These are phyloP conservation scores for Tetracentron sinense DNA, from an alignment of 164 flowering plant genomes.

Conservation along the genomic window DNA sequence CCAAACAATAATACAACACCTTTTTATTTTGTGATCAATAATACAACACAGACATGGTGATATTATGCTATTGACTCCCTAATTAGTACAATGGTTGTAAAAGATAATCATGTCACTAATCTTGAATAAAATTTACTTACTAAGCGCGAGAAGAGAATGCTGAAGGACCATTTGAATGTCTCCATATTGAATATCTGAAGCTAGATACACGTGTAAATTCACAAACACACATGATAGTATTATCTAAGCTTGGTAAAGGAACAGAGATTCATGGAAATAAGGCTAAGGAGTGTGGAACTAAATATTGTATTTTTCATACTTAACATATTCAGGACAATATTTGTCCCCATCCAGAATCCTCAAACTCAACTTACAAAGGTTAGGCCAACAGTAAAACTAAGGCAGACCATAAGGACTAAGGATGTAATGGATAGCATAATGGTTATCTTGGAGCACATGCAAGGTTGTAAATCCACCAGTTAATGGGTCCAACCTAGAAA, in stretches of 20 bases:
- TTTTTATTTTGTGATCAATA: too few species aligned
- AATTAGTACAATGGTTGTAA: not conserved
- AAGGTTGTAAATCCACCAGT: not conserved
- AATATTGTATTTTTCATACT: not conserved
- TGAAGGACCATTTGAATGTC: slow-evolving; percentile 95
- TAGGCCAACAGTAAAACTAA: too few species aligned
- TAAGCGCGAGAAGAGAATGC: slow-evolving; percentile 95
- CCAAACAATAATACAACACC: too few species aligned
- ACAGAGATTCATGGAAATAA: not conserved
- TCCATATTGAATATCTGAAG: slow-evolving; percentile 84
- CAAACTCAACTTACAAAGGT: not conserved
- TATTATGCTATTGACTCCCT: not conserved
- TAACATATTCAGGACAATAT: not conserved
- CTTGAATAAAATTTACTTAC: slow-evolving; percentile 44
- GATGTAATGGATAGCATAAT: not conserved
- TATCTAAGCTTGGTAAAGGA: not conserved
- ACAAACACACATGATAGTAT: not conserved
- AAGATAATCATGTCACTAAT: not conserved
- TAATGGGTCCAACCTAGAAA: not conserved
- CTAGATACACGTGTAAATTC: slow-evolving; percentile 1
- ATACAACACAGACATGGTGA: not conserved
- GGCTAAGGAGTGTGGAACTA: not conserved
- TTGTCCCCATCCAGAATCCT: not conserved
- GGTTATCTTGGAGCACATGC: not conserved
- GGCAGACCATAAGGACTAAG: not conserved